Evolutionary conservation across 2,329 filamentous ascomycete genomes (phyloP), one percentile per base, ranked within the genome.

Genomic region (Diplocarpon rosae): DNA sequence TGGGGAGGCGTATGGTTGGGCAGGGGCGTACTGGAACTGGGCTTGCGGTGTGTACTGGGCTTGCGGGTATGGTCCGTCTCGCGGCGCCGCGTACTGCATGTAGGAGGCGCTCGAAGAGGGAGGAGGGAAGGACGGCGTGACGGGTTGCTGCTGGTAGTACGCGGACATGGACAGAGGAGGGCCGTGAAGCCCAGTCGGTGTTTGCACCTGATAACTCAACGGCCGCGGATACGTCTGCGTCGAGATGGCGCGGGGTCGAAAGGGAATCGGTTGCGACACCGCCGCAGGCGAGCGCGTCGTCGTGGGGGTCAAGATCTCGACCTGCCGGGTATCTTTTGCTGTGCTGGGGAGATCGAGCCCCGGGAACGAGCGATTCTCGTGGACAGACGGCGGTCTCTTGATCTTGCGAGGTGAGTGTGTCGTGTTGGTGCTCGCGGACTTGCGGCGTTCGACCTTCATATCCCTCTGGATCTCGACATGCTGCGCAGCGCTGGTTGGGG

Each of bases 161-260:
- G 56, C 55, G 5, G 55, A 58, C 12, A 16, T 40, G 13, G 57
- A 55, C 11, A 56, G 34, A 17, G 58, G 58, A 45, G 56, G 57
- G 10, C 51, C 47, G 43, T 42, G 17, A 38, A 41, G 36, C 5
- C 44, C 49, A 29, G 32, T 28, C 11, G 32, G 37, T 13, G 46
- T 39, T 39, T 52, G 42, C 16, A 47, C 46, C 44, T 56, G 51
- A 34, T 47, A 55, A 29, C 53, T 57, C 6, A 43, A 11, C 13
- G 57, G 57, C 33, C 54, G 49, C 20, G 47, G 53, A 36, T 49
- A 52, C 45, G 55, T 50, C 20, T 54, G 50, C 11, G 52, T 29
- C 14, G 55, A 52, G 4, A 47, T 30, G 24, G 55, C 46, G 47
- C 56, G 56, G 44, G 57, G 52, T 37, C 56, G 55, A 20, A 51